Base-by-base conservation (phyloP, 2,329 filamentous ascomycete genomes). In the Colletotrichum graminicola region DNA sequence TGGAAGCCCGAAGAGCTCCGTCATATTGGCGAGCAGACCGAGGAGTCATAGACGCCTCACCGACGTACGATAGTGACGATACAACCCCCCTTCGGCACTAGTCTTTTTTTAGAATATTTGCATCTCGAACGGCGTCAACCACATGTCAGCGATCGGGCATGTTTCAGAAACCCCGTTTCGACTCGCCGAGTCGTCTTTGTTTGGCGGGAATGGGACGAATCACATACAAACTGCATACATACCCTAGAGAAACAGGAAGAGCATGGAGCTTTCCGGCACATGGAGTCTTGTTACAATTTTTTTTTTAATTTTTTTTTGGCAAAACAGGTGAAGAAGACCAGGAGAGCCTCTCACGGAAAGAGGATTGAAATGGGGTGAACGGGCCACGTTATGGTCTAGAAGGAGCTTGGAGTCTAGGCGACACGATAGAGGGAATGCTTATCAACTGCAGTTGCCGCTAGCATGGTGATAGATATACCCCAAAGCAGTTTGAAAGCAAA, bases 1-100 rank as follows among this genome's bases (percentile, higher is more conserved):
- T 94, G 92, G 92, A 94, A 94, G 79, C 91, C 92, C 32, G 91
- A 93, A 78, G 87, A 81, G 75, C 89, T 92, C 78, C 87, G 92
- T 74, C 90, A 93, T 76, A 92, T 94, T 76, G 91, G 91, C 76
- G 84, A 87, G 60, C 70, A 71, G 74, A 74, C 78, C 72, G 74
- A 76, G 34, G 72, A 75, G 49, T 77, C 55, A 8, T 59, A 57
- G 6, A 77, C 73, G 29, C 55, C 39, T 29, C 16, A 18, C 36
- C 11, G 5, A 26, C 23, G 21, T 29, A 62, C 52, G 66, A 60
- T 34, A 34, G 62, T 61, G 52, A 57, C 67, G 62, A 63, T 36
- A 51, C n/a, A 52, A 7, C 29, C 61, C 54, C 54, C 29, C 18
- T 65, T 68, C 65, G 26, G 55, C 51, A 43, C 54, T 51, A 64